Base-by-base conservation (phyloP, 495 filamentous ascomycete species). In the Staphylotrichum tortipilum region DNA sequence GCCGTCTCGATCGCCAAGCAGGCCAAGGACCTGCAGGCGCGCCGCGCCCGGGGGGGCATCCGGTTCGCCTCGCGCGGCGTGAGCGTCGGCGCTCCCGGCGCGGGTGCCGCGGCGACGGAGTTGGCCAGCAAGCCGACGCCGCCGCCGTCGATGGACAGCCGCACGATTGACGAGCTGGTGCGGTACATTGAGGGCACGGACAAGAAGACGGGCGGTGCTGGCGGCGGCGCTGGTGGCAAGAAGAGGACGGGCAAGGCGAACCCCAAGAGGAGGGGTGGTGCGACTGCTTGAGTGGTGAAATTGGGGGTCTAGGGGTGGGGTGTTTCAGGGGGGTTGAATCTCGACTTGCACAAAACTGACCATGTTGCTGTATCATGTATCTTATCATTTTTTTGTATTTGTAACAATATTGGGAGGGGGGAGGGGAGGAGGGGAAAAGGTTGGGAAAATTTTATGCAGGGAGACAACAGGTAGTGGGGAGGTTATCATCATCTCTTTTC, bases 1-100 rank as follows among this genome's bases (percentile, higher is more conserved):
- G 94, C 94, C 34, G 94, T 99, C 36, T 84, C 81, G 23, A 85
- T 95, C 43, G 89, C 88, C 9, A 95, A 89, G 72, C 88, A 94
- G 54, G 83, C 86, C 40, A 94, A 95, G 70, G 86, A 91, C 49
- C 74, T 84, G 38, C 81, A 89, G 66, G 80, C 82, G 34, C 80
- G 83, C 45, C 76, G 82, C 26, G 70, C 84, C 24, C 80, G 85
- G 35, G 64, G 62, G 12, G 70, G 71, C 18, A 70, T 76, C 47
- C 55, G 59, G 17, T 69, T 75, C 50, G 61, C 66, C 2, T 58
- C 73, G 33, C 78, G 82, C 31, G 74, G 76, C 23, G 56, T 72
- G 17, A 65, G 73, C n/a, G 62, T 70, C n/a, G 68, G 64, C 14
- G 59, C 65, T 3, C 61, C 65, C 10, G 57, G 67, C 17, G 63